Conservation (phyloP, 108 stramenopile species). For the Chaetoceros muelleri region DNA sequence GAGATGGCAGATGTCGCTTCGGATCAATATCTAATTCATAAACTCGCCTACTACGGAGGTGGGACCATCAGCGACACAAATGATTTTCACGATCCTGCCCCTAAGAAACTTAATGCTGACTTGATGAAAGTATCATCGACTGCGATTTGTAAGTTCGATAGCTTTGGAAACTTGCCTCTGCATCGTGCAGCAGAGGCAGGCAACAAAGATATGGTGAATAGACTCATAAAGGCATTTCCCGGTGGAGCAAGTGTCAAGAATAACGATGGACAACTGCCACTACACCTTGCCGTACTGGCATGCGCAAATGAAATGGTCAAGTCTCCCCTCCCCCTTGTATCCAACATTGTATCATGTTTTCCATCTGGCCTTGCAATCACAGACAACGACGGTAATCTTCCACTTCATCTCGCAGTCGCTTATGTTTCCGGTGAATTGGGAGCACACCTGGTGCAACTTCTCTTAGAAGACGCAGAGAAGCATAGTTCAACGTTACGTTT, state of each 20-base stretch:
- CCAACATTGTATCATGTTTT: conserved; percentile 39
- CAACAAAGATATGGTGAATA: conserved; percentile 58
- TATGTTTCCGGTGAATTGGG: conserved; percentile 47
- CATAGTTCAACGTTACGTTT: conserved; percentile 5
- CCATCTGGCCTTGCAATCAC: conserved; percentile 53
- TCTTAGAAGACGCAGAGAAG: conserved; percentile 51
- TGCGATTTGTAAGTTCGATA: conserved; percentile 71
- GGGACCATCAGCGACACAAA: conserved; percentile 16
- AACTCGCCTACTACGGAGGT: conserved; percentile 59
- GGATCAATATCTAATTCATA: conserved; percentile 69
- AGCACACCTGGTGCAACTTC: conserved; percentile 47
- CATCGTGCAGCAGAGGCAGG: conserved; percentile 73
- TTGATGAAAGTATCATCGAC: conserved; percentile 52
- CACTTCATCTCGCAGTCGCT: conserved; percentile 63
- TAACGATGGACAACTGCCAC: conserved; percentile 72
- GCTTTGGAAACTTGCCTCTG: conserved; percentile 77
- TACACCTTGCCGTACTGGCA: neutral
- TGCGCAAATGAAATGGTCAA: neutral
- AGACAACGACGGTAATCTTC: conserved; percentile 77
- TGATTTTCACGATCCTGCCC: conserved; percentile 20
- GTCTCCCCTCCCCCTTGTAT: neutral
- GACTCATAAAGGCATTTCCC: conserved; percentile 59
- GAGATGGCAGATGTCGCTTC: conserved; percentile 82
- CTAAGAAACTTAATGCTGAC: conserved; percentile 35
- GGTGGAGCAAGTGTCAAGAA: conserved; percentile 81